Conservation (phyloP, 495 filamentous ascomycete genomes). For the Jackrogersella minutella region DNA sequence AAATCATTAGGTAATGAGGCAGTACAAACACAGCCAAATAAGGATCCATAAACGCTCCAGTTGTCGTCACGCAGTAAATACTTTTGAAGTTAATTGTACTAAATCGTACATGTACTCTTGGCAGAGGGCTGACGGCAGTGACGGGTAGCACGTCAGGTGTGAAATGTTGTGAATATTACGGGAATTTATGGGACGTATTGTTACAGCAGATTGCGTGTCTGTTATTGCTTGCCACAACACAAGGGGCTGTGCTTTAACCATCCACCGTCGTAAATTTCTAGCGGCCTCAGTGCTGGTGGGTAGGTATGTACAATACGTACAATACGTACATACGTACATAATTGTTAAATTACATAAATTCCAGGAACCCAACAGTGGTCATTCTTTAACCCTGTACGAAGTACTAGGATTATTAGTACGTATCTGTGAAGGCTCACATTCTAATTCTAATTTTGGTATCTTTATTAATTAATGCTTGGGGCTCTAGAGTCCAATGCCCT, state of each 20-base stretch:
- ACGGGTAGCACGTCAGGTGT: neutral
- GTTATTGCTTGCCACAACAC: slow-evolving; percentile 7
- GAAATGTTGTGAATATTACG: neutral
- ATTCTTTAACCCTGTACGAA: no score
- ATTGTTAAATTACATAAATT: neutral
- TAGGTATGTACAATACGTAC: slow-evolving; percentile 7
- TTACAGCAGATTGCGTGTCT: slow-evolving; percentile 1
- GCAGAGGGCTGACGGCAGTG: no score
- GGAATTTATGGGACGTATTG: neutral
- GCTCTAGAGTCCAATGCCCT: no score
- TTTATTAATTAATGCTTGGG: no score
- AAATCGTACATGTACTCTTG: slow-evolving; percentile 2
- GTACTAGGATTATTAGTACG: no score
- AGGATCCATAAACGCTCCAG: neutral
- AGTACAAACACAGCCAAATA: slow-evolving; percentile 23
- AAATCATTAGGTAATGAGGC: slow-evolving; percentile 39
- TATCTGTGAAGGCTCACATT: no score
- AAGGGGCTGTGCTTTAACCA: no score
- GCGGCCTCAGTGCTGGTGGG: no score
- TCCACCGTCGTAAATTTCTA: no score
- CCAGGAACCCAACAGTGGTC: no score
- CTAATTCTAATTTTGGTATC: slow-evolving; percentile 28
- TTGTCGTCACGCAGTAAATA: slow-evolving; percentile 28
- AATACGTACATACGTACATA: neutral
- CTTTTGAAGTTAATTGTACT: slow-evolving; percentile 1